Evolutionary conservation across 352 stramenopile genomes (phyloP).

Genomic region (Thalassiosira mediterranea): DNA sequence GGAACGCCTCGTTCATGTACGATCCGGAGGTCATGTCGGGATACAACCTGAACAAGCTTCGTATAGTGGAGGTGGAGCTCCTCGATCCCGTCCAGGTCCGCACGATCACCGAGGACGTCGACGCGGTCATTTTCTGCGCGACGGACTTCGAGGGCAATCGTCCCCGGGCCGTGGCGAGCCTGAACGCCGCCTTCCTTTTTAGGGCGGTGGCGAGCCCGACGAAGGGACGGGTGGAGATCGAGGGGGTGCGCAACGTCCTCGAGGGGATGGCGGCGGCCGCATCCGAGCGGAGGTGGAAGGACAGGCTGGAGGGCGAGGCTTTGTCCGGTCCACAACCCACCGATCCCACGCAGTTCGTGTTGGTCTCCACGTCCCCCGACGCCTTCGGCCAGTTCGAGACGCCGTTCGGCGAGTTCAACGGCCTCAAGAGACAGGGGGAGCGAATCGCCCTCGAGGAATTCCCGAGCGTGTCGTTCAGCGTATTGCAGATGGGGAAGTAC

Average conservation of each 20-base stretch:
- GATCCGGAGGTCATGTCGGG: conserved; percentile 60
- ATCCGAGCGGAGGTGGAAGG: conserved; percentile 39
- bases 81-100: conserved; percentile 74
- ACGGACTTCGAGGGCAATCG: conserved; percentile 81
- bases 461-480: conserved; percentile 63
- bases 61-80: conserved; percentile 78
- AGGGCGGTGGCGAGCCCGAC: conserved; percentile 63
- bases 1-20: conserved; percentile 68
- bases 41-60: conserved; percentile 81
- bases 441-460: conserved; percentile 72
- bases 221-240: conserved; percentile 81
- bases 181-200: conserved; percentile 81
- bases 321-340: not conserved
- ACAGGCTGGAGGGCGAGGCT: conserved; percentile 9
- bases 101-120: conserved; percentile 69
- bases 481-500: conserved; percentile 75
- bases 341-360: conserved; percentile 62
- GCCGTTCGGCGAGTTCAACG: conserved; percentile 75
- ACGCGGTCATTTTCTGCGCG: conserved; percentile 78
- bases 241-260: conserved; percentile 79
- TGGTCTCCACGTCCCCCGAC: conserved; percentile 66
- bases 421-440: conserved; percentile 73
- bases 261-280: conserved; percentile 46
- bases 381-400: conserved; percentile 75
- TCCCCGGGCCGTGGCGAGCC: conserved; percentile 60